Percentiles rank a stretch among this genome's conserved stretches.
Evolutionary conservation across 441 rosid genomes (phyloP).

Genomic region (Sinapis alba): DNA sequence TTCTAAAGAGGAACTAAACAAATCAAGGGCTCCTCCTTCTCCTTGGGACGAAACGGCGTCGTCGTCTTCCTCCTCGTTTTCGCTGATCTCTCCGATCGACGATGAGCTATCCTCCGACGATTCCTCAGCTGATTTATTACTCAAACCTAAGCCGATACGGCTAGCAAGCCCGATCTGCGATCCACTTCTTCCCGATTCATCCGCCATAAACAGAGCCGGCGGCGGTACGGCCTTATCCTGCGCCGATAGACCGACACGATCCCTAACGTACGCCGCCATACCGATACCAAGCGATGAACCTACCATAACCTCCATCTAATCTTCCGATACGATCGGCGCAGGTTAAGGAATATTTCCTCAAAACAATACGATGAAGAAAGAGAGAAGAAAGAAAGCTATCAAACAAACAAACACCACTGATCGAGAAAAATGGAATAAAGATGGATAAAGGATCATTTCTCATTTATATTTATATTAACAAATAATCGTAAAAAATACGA

Average conservation of each 20-base stretch:
- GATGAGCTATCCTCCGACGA: constrained; percentile 55
- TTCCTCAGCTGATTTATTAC: constrained; percentile 34
- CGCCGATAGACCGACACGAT: constrained; percentile 35
- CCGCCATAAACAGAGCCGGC: constrained; percentile 40
- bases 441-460: constrained; percentile 19
- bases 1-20: constrained; percentile 54
- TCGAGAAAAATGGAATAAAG: constrained; percentile 29
- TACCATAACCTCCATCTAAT: constrained; percentile 56
- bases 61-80: constrained; percentile 53
- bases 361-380: neutral
- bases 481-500: too few species aligned
- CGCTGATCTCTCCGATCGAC: constrained; percentile 75
- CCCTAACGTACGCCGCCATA: constrained; percentile 37
- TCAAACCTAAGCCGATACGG: constrained; percentile 10
- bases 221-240: constrained; percentile 38
- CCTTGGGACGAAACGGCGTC: constrained; percentile 41
- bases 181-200: constrained; percentile 24
- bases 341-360: constrained; percentile 29
- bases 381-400: neutral
- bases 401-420: constrained; percentile 17
- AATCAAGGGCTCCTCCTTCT: constrained; percentile 34
- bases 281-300: constrained; percentile 56
- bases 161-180: constrained; percentile 12
- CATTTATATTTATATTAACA: too few species aligned
- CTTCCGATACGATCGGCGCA: constrained; percentile 16